Evolutionary conservation across 2,329 filamentous ascomycete species (phyloP).

Genomic region (Epichloe scottii): DNA sequence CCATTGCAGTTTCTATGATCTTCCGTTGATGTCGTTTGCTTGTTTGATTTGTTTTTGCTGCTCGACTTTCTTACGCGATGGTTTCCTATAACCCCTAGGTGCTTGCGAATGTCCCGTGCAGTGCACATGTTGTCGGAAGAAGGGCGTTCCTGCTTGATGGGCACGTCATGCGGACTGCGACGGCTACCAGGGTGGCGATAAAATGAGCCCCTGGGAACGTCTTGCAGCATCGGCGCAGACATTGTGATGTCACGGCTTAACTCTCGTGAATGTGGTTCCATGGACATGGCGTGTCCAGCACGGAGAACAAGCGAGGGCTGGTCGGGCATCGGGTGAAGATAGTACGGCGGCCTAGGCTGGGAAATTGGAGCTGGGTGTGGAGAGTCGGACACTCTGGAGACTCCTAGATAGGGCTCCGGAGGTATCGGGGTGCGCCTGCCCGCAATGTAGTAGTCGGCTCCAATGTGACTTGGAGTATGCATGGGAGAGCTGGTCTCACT

Average conservation of each 20-base stretch:
- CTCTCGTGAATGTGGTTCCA: slow-evolving; percentile 15
- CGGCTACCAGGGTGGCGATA: slow-evolving; percentile 12
- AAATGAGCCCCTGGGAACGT: slow-evolving; percentile 11
- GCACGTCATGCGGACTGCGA: slow-evolving; percentile 12
- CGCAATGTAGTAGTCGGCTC: slow-evolving; percentile 27
- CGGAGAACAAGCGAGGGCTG: slow-evolving; percentile 16
- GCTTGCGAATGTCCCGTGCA: slow-evolving; percentile 9
- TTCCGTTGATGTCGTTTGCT: slow-evolving; percentile 12
- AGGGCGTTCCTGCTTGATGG: background rate
- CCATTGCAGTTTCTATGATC: slow-evolving; percentile 24
- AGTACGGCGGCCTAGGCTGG: slow-evolving; percentile 15
- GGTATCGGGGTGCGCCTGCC: slow-evolving; percentile 26
- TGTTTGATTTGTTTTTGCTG: slow-evolving; percentile 6
- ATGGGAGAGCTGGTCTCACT: slow-evolving; percentile 35
- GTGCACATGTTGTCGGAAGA: slow-evolving; percentile 4
- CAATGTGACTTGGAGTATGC: slow-evolving; percentile 23
- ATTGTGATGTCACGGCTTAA: slow-evolving; percentile 9
- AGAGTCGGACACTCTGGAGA: slow-evolving; percentile 23
- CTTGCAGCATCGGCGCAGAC: slow-evolving; percentile 12
- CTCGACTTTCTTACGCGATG: slow-evolving; percentile 17
- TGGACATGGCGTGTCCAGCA: slow-evolving; percentile 10
- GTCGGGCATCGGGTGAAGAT: slow-evolving; percentile 15
- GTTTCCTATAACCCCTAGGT: slow-evolving; percentile 8
- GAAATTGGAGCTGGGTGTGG: slow-evolving; percentile 14
- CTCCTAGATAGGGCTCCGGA: slow-evolving; percentile 24